A percentile compares a stretch with the other conserved stretches of the same genome.
Conservation (phyloP, 441 rosid species). For the Adansonia madagascariensis region DNA sequence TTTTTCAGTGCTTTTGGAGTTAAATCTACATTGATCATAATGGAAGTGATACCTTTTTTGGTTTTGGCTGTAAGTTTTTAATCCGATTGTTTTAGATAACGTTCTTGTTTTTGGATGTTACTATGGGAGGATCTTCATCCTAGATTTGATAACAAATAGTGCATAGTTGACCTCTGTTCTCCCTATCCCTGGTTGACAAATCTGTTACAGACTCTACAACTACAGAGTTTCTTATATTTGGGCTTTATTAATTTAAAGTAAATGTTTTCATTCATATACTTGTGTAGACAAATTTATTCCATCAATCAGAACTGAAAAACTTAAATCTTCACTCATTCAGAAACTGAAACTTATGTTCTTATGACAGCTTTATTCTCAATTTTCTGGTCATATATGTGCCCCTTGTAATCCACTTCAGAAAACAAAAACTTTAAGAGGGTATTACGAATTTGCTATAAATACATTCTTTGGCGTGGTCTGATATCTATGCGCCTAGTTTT, state of each 20-base stretch:
- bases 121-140: not conserved
- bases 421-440: not conserved
- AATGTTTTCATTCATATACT: not conserved
- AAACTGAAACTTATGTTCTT: slow-evolving; percentile 1
- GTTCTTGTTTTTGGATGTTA: slow-evolving; percentile 10
- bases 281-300: not conserved
- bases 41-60: slow-evolving; percentile 86
- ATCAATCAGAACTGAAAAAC: not conserved
- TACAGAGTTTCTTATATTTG: not conserved
- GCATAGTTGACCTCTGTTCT: slow-evolving; percentile 6
- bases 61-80: slow-evolving; percentile 72
- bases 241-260: slow-evolving; percentile 1
- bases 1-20: slow-evolving; percentile 71
- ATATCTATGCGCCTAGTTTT: not conserved
- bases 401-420: not conserved
- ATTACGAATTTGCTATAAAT: not conserved
- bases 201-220: not conserved
- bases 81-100: slow-evolving; percentile 17
- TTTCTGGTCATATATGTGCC: not conserved
- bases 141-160: slow-evolving; percentile 1
- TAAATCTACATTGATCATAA: slow-evolving; percentile 74
- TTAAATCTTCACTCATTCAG: not conserved
- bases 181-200: not conserved
- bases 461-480: not conserved
- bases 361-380: slow-evolving; percentile 1